Evolutionary conservation across 495 filamentous ascomycete species (phyloP).

Genomic region (Oidiodendron maius): DNA sequence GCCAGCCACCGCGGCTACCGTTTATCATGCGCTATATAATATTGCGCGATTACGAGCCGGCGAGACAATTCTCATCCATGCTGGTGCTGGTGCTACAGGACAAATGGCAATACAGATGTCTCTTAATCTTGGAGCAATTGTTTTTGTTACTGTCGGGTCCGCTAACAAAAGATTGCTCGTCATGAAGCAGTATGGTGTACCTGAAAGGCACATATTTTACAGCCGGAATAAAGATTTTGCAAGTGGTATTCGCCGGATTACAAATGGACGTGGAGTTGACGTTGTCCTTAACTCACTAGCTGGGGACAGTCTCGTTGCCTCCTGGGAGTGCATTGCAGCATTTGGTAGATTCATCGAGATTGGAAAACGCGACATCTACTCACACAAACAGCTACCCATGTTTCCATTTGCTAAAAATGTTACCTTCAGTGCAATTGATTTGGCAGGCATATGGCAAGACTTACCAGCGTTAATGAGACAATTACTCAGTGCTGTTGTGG

Average conservation of each 20-base stretch:
- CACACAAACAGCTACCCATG: constrained; percentile 31
- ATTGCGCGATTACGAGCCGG: constrained; percentile 37
- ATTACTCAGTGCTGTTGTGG: background rate
- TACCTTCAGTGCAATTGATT: constrained; percentile 30
- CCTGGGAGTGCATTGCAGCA: constrained; percentile 38
- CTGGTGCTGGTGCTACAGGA: constrained; percentile 51
- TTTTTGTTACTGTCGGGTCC: constrained; percentile 51
- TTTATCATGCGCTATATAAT: constrained; percentile 46
- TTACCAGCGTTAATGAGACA: background rate
- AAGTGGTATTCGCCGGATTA: constrained; percentile 38
- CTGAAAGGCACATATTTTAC: constrained; percentile 48
- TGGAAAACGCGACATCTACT: constrained; percentile 40
- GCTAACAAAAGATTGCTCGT: constrained; percentile 45
- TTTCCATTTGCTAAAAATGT: constrained; percentile 21
- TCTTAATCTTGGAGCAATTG: constrained; percentile 45
- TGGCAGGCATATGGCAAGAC: no score
- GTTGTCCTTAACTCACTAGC: constrained; percentile 55
- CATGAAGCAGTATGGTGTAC: constrained; percentile 39
- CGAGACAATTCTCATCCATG: constrained; percentile 56
- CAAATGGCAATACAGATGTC: constrained; percentile 54
- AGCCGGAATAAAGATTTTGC: constrained; percentile 33
- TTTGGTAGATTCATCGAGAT: constrained; percentile 54
- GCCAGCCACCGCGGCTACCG: constrained; percentile 50
- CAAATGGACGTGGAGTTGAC: constrained; percentile 50
- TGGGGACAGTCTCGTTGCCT: constrained; percentile 34